Conservation (phyloP, 768 basidiomycete species). For the Kwoniella newhampshirensis region DNA sequence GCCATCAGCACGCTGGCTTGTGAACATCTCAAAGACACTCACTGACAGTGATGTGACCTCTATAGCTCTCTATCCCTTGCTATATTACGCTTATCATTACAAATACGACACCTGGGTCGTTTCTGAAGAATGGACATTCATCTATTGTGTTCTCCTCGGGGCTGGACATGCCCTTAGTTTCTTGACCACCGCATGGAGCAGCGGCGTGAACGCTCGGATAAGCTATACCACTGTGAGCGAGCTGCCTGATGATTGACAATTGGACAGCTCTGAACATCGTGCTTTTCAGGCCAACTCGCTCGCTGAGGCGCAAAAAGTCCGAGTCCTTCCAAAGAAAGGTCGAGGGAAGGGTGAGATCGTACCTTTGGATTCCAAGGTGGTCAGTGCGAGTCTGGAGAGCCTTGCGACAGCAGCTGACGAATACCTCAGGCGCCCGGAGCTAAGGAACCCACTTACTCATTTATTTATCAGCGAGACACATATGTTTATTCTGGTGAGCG, state of each 20-base stretch:
- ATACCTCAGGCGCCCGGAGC: slow-evolving; percentile 56
- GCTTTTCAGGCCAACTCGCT: slow-evolving; percentile 61
- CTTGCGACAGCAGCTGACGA: background rate
- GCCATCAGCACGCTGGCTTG: background rate
- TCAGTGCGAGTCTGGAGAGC: slow-evolving; percentile 18
- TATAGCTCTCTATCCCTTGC: slow-evolving; percentile 53
- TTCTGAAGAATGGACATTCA: slow-evolving; percentile 97
- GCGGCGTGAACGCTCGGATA: slow-evolving; percentile 72
- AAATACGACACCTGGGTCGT: slow-evolving; percentile 86
- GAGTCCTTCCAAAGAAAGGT: slow-evolving; percentile 74
- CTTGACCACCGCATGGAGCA: slow-evolving; percentile 85
- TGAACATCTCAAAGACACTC: too few relatives aligned
- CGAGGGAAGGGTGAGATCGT: slow-evolving; percentile 90
- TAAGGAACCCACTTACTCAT: slow-evolving; percentile 65
- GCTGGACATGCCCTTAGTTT: slow-evolving; percentile 89
- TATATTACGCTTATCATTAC: slow-evolving; percentile 79
- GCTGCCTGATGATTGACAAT: background rate
- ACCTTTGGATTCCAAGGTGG: slow-evolving; percentile 62
- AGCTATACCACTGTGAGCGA: slow-evolving; percentile 69
- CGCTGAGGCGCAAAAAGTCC: slow-evolving; percentile 74
- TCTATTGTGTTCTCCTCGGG: slow-evolving; percentile 80
- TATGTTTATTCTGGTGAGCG: slow-evolving; percentile 64
- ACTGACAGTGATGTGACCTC: background rate
- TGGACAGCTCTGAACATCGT: background rate
- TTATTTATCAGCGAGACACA: slow-evolving; percentile 92